These are phyloP conservation scores for Mycena vulgaris DNA, from an alignment of 768 basidiomycete genomes.

Conservation along the genomic window DNA sequence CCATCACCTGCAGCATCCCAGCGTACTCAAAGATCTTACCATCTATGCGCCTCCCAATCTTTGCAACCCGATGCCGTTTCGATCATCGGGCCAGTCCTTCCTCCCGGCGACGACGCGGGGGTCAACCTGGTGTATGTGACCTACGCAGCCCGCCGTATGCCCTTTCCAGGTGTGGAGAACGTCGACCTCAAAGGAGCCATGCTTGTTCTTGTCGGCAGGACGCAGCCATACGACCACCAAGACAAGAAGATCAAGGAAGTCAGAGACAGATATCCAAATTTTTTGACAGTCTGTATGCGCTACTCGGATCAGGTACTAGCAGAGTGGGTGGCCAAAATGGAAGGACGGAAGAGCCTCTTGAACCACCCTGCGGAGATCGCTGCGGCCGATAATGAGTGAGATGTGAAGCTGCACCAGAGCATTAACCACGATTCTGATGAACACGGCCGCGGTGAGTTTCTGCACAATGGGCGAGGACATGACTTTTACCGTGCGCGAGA, in stretches of 20 bases:
- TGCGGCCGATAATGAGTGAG: not conserved
- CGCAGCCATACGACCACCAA: not conserved
- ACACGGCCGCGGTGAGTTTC: too few species aligned
- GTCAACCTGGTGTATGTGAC: conserved; percentile 22
- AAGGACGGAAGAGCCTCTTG: conserved; percentile 14
- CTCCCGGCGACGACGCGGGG: conserved; percentile 9
- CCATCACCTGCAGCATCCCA: conserved; percentile 2
- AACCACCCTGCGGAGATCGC: not conserved
- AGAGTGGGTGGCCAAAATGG: conserved; percentile 15
- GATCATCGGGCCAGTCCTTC: not conserved
- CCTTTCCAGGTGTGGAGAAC: not conserved
- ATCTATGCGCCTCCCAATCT: conserved; percentile 11
- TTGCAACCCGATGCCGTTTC: not conserved
- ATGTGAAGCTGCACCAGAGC: not conserved
- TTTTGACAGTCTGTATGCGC: not conserved
- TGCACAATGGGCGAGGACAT: too few species aligned
- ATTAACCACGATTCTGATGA: too few species aligned
- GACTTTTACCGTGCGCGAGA: too few species aligned
- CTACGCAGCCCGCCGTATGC: conserved; percentile 17
- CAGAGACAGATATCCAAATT: not conserved
- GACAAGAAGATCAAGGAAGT: not conserved
- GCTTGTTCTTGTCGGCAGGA: not conserved
- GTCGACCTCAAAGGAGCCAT: not conserved
- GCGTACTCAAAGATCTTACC: conserved; percentile 12
- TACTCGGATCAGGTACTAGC: not conserved